Evolutionary conservation across 129 eudicot species (phyloP), one percentile per base, ranked within the genome.

Genomic region (Kitagawia praeruptora): DNA sequence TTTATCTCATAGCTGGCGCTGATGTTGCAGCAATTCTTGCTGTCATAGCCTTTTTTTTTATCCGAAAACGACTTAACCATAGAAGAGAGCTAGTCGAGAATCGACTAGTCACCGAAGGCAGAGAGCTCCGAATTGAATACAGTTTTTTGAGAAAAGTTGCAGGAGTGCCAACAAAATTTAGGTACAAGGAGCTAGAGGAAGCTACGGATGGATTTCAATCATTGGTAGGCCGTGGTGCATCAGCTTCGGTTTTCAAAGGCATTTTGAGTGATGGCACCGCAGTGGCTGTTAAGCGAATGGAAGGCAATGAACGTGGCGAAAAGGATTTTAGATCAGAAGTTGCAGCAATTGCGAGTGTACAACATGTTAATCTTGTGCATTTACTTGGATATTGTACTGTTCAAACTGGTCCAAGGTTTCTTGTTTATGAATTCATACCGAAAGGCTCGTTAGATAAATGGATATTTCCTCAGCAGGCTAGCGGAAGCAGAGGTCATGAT

Each of bases 321-420:
- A 89, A 88, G 82, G 91, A 84, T 53, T 94, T 94, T 70, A 79
- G 87, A 28, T 88, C 98, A 0, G 98, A 94, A 70, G 93, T 91
- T 4, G 90, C 96, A 5, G 98, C 98, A 5, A 89, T 94, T 67
- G 97, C 97, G 0, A 94, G 97, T 63, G 89, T 94, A 1, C 98
- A 94, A 53, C 98, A 94, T 40, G 86, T 90, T 0, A 94, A 94
- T 46, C 93, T 94, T 0, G 96, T 89, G 9, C 91, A 89, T 46
- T 83, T 94, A 1, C 82, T 84, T 4, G 98, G 98, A 0, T 94
- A 91, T 12, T 89, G 96, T 56, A 45, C 83, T 46, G 83, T 84
- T 5, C 85, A 88, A 0, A 78, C 80, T 2, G 87, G 87, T 15
- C 87, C 88, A 2, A 81, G 96, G 5, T 91, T 86, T 54, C 80